Percentiles rank a stretch among this genome's conserved stretches.
Evolutionary conservation across 768 basidiomycete species (phyloP).

Genomic region (Lactifluus echinatus): DNA sequence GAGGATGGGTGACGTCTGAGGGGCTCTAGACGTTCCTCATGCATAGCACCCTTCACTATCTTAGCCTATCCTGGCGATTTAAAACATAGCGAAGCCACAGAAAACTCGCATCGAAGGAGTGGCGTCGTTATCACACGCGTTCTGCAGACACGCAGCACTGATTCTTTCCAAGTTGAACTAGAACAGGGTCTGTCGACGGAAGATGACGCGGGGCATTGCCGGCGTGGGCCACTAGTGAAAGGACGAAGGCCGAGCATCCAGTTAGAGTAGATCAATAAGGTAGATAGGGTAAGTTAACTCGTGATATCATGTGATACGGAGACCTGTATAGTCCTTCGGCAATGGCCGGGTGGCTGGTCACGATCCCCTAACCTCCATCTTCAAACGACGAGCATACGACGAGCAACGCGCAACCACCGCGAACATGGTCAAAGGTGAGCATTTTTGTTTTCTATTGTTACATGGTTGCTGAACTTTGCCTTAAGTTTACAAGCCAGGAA

Average conservation of each 20-base stretch:
- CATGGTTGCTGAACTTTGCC: background rate
- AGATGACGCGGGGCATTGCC: background rate
- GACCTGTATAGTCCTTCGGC: slow-evolving; percentile 25
- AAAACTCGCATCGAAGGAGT: background rate
- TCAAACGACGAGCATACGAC: too few species aligned
- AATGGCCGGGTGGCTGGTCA: slow-evolving; percentile 24
- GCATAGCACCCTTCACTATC: background rate
- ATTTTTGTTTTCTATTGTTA: too few species aligned
- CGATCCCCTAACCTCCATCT: background rate
- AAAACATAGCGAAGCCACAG: background rate
- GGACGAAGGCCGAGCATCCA: too few species aligned
- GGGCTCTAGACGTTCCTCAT: background rate
- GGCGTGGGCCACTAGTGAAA: background rate
- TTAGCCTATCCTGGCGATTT: slow-evolving; percentile 4
- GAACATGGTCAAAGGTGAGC: slow-evolving; percentile 27
- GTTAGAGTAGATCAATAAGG: too few species aligned
- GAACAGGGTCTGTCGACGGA: background rate
- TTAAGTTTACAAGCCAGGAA: slow-evolving; percentile 90
- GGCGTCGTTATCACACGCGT: background rate
- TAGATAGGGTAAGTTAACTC: too few species aligned
- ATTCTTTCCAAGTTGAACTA: background rate
- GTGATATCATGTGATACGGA: slow-evolving; percentile 1
- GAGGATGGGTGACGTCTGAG: background rate
- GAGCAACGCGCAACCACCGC: slow-evolving; percentile 2
- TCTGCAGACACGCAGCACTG: background rate